Evolutionary conservation across 768 basidiomycete genomes (phyloP).

Genomic region (Dacryopinax spathularia): DNA sequence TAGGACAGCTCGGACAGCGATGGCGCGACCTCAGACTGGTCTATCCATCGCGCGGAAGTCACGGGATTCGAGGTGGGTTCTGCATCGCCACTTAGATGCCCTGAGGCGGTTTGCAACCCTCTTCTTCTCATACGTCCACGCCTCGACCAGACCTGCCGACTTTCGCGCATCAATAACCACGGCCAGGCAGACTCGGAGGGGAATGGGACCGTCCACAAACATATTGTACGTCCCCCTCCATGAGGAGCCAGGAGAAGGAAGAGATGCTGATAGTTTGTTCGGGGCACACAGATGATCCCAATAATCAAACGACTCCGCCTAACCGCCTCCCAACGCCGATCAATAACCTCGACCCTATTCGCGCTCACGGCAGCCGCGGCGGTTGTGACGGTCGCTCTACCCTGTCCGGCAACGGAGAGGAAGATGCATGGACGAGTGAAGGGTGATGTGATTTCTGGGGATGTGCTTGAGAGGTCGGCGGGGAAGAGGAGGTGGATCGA

Average conservation of each 20-base stretch:
- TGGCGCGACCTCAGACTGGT: too few species aligned
- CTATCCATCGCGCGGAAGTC: too few species aligned
- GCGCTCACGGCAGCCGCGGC: background rate
- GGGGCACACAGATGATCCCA: background rate
- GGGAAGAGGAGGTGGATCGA: conserved; percentile 3
- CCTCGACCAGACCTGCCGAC: background rate
- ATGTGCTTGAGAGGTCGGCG: background rate
- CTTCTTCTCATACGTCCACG: background rate
- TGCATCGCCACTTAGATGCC: background rate
- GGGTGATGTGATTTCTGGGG: background rate
- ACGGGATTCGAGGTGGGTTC: too few species aligned
- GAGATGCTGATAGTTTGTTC: background rate
- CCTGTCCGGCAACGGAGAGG: background rate
- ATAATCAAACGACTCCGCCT: background rate
- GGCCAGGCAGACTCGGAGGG: background rate
- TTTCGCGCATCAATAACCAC: background rate
- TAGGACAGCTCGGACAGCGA: too few species aligned
- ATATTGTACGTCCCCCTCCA: background rate
- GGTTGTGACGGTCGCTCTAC: background rate
- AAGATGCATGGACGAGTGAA: background rate
- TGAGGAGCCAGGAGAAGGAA: too few species aligned
- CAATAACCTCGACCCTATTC: background rate
- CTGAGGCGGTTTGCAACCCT: too few species aligned
- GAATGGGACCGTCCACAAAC: background rate
- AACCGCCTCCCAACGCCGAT: background rate